phyloP scores from a whole-genome alignment of 1,139 yeast genomes.

The Wickerhamomyces sp. region DNA sequence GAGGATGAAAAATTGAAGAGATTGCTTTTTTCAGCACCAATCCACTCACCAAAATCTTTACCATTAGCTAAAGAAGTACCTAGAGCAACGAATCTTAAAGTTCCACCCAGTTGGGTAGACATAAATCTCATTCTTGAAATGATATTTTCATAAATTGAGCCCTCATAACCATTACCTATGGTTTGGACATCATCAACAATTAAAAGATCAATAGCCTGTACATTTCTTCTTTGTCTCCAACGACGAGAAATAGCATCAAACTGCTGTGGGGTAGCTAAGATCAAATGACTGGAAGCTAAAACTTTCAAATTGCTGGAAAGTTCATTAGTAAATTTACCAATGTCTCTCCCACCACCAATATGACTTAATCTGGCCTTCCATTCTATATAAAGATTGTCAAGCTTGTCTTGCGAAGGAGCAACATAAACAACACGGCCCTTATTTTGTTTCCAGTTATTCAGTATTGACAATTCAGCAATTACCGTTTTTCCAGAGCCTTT shows the following conservation, averaged over 20 bases:
- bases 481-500: slow-evolving; percentile 75
- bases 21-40: slow-evolving; percentile 57
- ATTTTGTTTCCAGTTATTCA: slow-evolving; percentile 64
- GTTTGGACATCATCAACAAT: slow-evolving; percentile 76
- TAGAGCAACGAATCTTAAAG: slow-evolving; percentile 60
- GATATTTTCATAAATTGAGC: slow-evolving; percentile 63
- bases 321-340: slow-evolving; percentile 64
- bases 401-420: slow-evolving; percentile 51
- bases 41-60: slow-evolving; percentile 80
- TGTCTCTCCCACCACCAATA: slow-evolving; percentile 43
- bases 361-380: slow-evolving; percentile 51
- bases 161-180: slow-evolving; percentile 53
- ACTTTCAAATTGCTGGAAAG: slow-evolving; percentile 47
- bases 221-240: slow-evolving; percentile 74
- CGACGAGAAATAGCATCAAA: slow-evolving; percentile 70
- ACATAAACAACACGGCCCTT: slow-evolving; percentile 66
- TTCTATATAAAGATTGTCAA: slow-evolving; percentile 39
- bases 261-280: slow-evolving; percentile 77
- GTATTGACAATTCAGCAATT: slow-evolving; percentile 68
- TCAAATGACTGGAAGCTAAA: slow-evolving; percentile 55
- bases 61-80: slow-evolving; percentile 70
- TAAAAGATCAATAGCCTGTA: slow-evolving; percentile 63
- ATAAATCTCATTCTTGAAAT: slow-evolving; percentile 71
- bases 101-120: slow-evolving; percentile 52
- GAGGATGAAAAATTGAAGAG: slow-evolving; percentile 68